Base-by-base conservation (phyloP, 192 early-diverging fungal species). In the Entomortierella parvispora region DNA sequence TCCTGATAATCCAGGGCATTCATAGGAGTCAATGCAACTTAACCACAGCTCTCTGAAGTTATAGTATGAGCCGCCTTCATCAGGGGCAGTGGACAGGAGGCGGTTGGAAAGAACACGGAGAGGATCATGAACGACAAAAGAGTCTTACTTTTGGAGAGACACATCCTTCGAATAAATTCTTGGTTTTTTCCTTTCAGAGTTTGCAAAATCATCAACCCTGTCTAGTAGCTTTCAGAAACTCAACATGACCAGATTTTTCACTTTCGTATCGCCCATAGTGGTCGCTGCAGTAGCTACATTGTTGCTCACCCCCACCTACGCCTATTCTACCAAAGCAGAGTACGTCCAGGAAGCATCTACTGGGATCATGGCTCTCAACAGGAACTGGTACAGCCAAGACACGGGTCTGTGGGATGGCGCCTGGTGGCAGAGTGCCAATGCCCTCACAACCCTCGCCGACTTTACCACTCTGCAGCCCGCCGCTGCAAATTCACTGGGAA, bases 351-450 rank as follows among this genome's bases (percentile, higher is more conserved):
- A 26, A 2, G 49, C 49, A 51, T 51, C 15, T 12, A 51, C 49
- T 51, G 49, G 49, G 49, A 51, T 51, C 49, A 25, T 2, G 8
- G 23, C 49, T 51, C 49, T 51, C 49, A 51, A 26, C 49, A 51
- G 49, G 3, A n/a, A 51, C 49, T 51, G 49, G 49, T 51, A 51
- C 49, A 51, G 23, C 49, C 49, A 51, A 51, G 49, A 51, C 23
- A 26, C 49, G 22, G 49, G 49, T 25, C 23, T 51, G 26, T 51
- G 49, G 49, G 49, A 51, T 51, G 49, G 49, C 49, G 49, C 49
- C 26, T 51, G 49, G 49, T 51, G 49, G 49, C 49, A 51, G 23
- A 51, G 49, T 51, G 49, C 49, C 49, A 51, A 51, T 51, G 49
- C 49, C 49, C 49, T 51, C 49, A 51, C 49, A 25, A 51, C 49